Percentiles rank a stretch among this genome's conserved stretches.
Conservation (phyloP, 305 asterid species). For the Andrographis paniculata region DNA sequence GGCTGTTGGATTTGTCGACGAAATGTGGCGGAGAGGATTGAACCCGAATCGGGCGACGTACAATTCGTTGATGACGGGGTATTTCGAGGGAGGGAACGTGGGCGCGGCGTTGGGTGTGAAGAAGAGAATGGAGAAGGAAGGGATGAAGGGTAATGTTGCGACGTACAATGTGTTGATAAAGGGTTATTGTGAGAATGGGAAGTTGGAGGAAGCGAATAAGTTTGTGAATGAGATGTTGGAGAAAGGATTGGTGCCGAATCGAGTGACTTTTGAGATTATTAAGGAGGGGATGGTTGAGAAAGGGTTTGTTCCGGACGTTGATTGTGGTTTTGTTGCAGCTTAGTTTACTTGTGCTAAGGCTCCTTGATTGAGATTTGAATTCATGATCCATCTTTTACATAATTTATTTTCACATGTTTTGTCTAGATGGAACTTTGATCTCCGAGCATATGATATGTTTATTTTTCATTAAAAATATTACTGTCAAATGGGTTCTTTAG, state of each 20-base stretch:
- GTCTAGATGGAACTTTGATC: no score
- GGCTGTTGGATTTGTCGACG: slow-evolving; percentile 63
- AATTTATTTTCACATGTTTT: no score
- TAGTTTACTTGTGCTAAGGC: no score
- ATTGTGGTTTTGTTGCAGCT: no score
- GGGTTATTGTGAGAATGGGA: slow-evolving; percentile 50
- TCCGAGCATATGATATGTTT: no score
- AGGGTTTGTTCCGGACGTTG: slow-evolving; percentile 78
- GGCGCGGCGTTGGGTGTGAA: slow-evolving; percentile 53
- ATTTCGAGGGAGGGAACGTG: slow-evolving; percentile 56
- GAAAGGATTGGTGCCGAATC: slow-evolving; percentile 74
- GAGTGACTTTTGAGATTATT: slow-evolving; percentile 61
- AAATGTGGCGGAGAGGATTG: slow-evolving; percentile 51
- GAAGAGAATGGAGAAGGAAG: slow-evolving; percentile 80
- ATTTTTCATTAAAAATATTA: no score
- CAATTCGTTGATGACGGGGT: slow-evolving; percentile 63
- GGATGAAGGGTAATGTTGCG: slow-evolving; percentile 61
- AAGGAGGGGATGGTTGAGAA: slow-evolving; percentile 75
- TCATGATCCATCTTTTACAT: no score
- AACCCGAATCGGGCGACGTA: slow-evolving; percentile 64
- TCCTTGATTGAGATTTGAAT: no score
- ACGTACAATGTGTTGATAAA: slow-evolving; percentile 72
- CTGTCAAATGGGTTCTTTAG: no score
- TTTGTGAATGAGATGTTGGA: slow-evolving; percentile 87
- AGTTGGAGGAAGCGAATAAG: slow-evolving; percentile 61